Evolutionary conservation across 1,139 yeast species (phyloP), one percentile per base, ranked within the genome.

Genomic region (Spathaspora sp.): DNA sequence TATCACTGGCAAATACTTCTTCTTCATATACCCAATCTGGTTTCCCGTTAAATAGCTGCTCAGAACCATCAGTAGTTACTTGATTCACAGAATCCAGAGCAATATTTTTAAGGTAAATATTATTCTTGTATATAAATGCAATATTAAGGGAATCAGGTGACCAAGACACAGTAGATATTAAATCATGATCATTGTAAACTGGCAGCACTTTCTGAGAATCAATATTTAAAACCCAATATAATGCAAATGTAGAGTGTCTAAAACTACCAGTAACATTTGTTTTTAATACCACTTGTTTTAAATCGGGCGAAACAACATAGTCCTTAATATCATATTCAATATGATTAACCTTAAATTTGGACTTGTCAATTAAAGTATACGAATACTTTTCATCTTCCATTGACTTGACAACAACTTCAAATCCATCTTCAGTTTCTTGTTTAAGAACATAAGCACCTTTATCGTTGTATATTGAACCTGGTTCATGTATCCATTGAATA

Each of bases 191-290:
- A 40, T 53, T 48, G 33, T 44, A 62, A 15, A 68, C 51, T 1
- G 78, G 76, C 25, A 51, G 57, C 6, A 73, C 57, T 6, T 54
- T 31, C 25, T 60, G 59, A 2, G 49, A 46, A 1, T 55, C 54
- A 24, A 74, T 63, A 46, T 71, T 63, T 45, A 67, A 63, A 6
- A 74, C 46, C 89, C 95, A 91, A 63, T 81, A 89, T 31, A 70
- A 56, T 0, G 87, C 86, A 44, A 70, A 70, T 1, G 83, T 69
- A 2, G 97, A 91, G 60, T 90, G 93, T 53, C 99, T 76, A 81
- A 88, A 91, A 55, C 80, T 78, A 43, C 74, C 69, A 27, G 73
- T 68, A 10, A 71, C 58, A 55, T 88, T 76, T 0, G 89, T 76
- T 41, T 64, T 75, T 36, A 86, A 64, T 31, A 86, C 56, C 0